These are phyloP conservation scores for Domatiomyces catenatus DNA, from an alignment of 2,329 filamentous ascomycete genomes.

Conservation along the genomic window DNA sequence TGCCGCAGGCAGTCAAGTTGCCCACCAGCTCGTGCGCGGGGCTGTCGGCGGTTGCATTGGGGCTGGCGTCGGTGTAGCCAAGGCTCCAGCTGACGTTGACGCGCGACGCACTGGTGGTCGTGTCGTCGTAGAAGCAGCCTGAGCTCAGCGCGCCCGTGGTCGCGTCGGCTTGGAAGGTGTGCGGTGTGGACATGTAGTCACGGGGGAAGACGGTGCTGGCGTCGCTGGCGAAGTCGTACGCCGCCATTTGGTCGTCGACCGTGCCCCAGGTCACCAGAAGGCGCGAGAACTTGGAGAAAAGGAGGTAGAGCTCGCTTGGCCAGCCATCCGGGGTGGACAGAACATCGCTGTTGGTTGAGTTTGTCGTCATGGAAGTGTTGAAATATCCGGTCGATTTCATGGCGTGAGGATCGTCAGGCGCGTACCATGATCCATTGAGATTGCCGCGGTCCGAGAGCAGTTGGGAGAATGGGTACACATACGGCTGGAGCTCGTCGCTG, in stretches of 20 bases:
- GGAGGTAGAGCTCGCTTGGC: slow-evolving; percentile 46
- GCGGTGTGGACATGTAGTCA: slow-evolving; percentile 28
- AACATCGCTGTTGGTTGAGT: slow-evolving; percentile 22
- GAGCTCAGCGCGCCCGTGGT: slow-evolving; percentile 29
- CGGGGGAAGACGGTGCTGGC: slow-evolving; percentile 35
- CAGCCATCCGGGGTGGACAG: slow-evolving; percentile 43
- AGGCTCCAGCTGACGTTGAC: slow-evolving; percentile 41
- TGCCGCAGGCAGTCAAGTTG: slow-evolving; percentile 40
- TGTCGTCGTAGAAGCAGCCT: slow-evolving; percentile 40
- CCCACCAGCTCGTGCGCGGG: slow-evolving; percentile 15
- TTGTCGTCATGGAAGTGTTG: slow-evolving; percentile 17
- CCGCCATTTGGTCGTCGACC: slow-evolving; percentile 41
- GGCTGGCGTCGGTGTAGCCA: slow-evolving; percentile 12
- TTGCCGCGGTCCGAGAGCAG: slow-evolving; percentile 39
- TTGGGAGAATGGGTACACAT: slow-evolving; percentile 37
- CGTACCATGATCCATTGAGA: slow-evolving; percentile 45
- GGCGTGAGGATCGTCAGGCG: slow-evolving; percentile 25
- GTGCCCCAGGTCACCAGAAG: slow-evolving; percentile 41
- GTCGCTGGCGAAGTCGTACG: slow-evolving; percentile 42
- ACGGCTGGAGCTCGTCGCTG: slow-evolving; percentile 20
- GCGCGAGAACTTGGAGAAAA: slow-evolving; percentile 38
- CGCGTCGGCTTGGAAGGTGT: slow-evolving; percentile 18
- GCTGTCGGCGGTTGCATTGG: neutral
- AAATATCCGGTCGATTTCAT: slow-evolving; percentile 39
- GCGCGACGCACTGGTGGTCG: slow-evolving; percentile 26